phyloP scores from a whole-genome alignment of 176 grass and related monocot genomes.

The Neostapfia colusana region DNA sequence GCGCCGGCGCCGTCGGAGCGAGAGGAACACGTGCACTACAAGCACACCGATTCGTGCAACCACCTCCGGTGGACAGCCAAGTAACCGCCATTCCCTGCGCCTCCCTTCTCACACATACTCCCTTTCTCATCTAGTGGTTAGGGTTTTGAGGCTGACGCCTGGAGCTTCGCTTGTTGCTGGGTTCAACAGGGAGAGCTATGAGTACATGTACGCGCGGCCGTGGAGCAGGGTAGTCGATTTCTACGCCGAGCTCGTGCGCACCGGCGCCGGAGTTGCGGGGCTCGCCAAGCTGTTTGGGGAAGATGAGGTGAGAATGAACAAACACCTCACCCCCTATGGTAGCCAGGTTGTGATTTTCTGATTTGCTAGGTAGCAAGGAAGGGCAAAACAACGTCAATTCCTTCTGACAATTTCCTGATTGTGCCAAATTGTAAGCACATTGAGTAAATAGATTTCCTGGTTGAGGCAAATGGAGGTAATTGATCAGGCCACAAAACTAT shows the following conservation, averaged over 20 bases:
- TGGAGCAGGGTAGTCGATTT: conserved; percentile 80
- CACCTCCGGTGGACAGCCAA: conserved; percentile 71
- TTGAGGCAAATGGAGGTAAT: neutral
- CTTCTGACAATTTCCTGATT: neutral
- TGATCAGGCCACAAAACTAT: neutral
- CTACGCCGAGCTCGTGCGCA: conserved; percentile 60
- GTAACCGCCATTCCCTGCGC: conserved; percentile 6
- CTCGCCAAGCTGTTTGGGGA: conserved; percentile 56
- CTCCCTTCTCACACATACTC: neutral
- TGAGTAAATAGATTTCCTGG: neutral
- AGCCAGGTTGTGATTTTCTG: neutral
- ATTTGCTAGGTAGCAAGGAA: neutral
- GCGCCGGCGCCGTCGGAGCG: conserved; percentile 40
- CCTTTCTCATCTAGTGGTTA: conserved; percentile 27
- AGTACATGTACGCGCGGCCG: conserved; percentile 67
- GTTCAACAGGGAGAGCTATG: conserved; percentile 67
- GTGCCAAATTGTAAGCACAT: neutral
- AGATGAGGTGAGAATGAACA: conserved; percentile 39
- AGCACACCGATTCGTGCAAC: conserved; percentile 69
- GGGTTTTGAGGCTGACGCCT: neutral
- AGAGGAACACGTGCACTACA: conserved; percentile 64
- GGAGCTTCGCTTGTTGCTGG: neutral
- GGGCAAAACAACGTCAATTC: neutral
- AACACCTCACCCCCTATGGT: neutral
- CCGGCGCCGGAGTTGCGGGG: conserved; percentile 43